A percentile compares a stretch with the other conserved stretches of the same genome.
These are phyloP conservation scores for Apophysomyces variabilis DNA, from an alignment of 371 early-diverging fungal species.

Conservation along the genomic window DNA sequence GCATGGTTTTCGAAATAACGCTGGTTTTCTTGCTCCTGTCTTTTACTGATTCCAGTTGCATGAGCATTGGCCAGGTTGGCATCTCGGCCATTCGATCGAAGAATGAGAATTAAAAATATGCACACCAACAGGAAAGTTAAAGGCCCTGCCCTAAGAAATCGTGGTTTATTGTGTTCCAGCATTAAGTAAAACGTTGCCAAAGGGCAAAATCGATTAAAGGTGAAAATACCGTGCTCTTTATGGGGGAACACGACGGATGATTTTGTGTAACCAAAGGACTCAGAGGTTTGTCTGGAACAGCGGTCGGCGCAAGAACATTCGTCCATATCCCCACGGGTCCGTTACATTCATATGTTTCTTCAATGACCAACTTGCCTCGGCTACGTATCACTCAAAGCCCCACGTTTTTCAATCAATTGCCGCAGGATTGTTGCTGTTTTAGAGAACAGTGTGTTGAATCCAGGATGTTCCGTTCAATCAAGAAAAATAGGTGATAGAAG, in stretches of 20 bases:
- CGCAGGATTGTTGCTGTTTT: too few species aligned
- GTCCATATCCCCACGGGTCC: neutral
- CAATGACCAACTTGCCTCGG: neutral
- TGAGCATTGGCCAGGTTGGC: neutral
- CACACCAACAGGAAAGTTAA: slow-evolving; percentile 1
- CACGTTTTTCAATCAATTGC: too few species aligned
- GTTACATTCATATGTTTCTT: slow-evolving; percentile 5
- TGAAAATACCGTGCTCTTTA: neutral
- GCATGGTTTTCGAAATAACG: neutral
- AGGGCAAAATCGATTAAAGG: neutral
- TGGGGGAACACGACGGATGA: neutral
- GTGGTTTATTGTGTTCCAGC: slow-evolving; percentile 8
- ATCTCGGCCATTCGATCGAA: slow-evolving; percentile 8
- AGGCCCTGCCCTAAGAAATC: neutral
- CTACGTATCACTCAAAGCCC: too few species aligned
- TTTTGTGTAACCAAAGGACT: neutral
- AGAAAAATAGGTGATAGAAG: too few species aligned
- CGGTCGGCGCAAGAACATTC: neutral
- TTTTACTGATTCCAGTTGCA: slow-evolving; percentile 1
- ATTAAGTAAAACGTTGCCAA: neutral
- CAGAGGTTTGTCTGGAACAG: slow-evolving; percentile 9
- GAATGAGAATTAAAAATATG: slow-evolving; percentile 6
- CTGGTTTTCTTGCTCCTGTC: neutral
- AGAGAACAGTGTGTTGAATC: too few species aligned
- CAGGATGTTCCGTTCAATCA: too few species aligned